Conservation (phyloP, 2,329 filamentous ascomycete species). For the Fusarium pseudograminearum region DNA sequence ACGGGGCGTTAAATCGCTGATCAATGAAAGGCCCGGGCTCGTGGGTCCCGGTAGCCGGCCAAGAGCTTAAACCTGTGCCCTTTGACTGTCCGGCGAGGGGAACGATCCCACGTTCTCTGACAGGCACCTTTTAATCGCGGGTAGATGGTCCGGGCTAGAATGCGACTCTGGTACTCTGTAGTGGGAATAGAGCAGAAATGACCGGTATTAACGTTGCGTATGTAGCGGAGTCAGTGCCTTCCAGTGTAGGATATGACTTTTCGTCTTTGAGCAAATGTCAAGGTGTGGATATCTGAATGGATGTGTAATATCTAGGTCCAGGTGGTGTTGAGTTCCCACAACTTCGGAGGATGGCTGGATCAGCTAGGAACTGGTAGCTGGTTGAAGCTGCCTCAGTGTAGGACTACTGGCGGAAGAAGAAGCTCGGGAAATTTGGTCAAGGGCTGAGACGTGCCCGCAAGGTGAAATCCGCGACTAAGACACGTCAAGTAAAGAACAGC, state of each 20-base stretch:
- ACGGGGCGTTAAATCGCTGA: conserved; percentile 46
- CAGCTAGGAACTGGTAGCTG: conserved; percentile 26
- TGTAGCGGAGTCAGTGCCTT: conserved; percentile 20
- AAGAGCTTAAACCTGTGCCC: conserved; percentile 42
- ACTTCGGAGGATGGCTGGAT: conserved; percentile 17
- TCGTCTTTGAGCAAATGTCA: conserved; percentile 32
- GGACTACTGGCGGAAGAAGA: conserved; percentile 19
- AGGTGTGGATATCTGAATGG: conserved; percentile 24
- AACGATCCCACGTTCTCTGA: conserved; percentile 38
- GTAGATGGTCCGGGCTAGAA: conserved; percentile 38
- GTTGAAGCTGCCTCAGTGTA: conserved; percentile 24
- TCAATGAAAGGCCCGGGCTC: conserved; percentile 42
- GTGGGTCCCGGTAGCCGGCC: conserved; percentile 45
- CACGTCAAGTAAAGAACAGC: conserved; percentile 17
- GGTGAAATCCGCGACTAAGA: conserved; percentile 15
- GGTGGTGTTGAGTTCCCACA: conserved; percentile 26
- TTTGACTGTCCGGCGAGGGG: conserved; percentile 31
- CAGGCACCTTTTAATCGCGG: conserved; percentile 41
- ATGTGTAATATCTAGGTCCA: conserved; percentile 24
- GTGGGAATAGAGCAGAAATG: conserved; percentile 21
- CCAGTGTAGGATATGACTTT: conserved; percentile 24
- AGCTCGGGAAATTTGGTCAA: conserved; percentile 9
- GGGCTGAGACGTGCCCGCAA: conserved; percentile 13
- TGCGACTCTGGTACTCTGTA: conserved; percentile 34
- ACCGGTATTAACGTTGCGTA: conserved; percentile 15